A percentile compares a stretch with the other conserved stretches of the same genome.
These are phyloP conservation scores for Starmerella stellata DNA, from an alignment of 805 yeast genomes.

Conservation along the genomic window DNA sequence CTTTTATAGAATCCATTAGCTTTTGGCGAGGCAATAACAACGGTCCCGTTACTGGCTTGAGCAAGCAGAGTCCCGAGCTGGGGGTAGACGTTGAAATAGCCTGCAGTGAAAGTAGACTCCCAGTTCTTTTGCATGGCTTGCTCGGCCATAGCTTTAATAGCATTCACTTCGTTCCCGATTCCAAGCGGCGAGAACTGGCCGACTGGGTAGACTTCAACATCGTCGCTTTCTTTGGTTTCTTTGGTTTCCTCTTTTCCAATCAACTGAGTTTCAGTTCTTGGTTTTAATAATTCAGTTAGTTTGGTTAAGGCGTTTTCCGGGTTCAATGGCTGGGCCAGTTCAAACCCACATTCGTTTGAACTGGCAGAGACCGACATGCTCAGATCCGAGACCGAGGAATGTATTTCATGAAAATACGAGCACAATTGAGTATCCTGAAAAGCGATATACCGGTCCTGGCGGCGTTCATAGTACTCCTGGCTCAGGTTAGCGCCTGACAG, in stretches of 20 bases:
- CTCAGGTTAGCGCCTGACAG: slow-evolving; percentile 86
- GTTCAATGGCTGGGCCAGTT: neutral
- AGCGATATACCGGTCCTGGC: slow-evolving; percentile 82
- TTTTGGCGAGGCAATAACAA: slow-evolving; percentile 75
- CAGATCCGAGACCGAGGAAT: slow-evolving; percentile 44
- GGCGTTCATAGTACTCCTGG: slow-evolving; percentile 75
- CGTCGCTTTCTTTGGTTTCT: slow-evolving; percentile 15
- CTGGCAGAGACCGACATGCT: slow-evolving; percentile 41
- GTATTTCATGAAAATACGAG: slow-evolving; percentile 59
- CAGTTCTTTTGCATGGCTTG: slow-evolving; percentile 26
- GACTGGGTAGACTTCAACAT: slow-evolving; percentile 70
- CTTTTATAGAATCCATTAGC: slow-evolving; percentile 89
- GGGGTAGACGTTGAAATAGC: slow-evolving; percentile 83
- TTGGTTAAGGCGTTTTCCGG: neutral
- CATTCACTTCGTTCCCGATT: slow-evolving; percentile 65
- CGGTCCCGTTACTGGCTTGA: slow-evolving; percentile 33
- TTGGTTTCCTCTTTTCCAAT: neutral
- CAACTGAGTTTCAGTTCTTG: neutral
- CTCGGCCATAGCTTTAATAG: slow-evolving; percentile 25
- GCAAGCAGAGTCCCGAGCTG: slow-evolving; percentile 44
- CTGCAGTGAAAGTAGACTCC: slow-evolving; percentile 66
- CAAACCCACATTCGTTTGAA: slow-evolving; percentile 2
- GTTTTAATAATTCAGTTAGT: neutral
- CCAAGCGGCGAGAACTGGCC: slow-evolving; percentile 81
- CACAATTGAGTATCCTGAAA: slow-evolving; percentile 42